phyloP scores from a whole-genome alignment of 352 stramenopile genomes.

The Globisporangium radiosum region DNA sequence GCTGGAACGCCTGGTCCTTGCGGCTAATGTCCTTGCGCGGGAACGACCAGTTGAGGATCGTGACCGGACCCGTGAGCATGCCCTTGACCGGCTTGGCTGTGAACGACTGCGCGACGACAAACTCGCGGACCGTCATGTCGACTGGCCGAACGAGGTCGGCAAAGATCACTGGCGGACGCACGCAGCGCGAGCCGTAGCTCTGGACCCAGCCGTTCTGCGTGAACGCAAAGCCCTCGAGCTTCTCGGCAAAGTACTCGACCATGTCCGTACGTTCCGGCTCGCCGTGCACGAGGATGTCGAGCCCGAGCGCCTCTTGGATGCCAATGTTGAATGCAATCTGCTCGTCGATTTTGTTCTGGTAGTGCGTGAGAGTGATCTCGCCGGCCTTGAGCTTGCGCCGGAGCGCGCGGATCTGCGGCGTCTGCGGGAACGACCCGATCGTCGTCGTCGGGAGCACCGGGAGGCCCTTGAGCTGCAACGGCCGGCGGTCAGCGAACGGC shows the following conservation, averaged over 20 bases:
- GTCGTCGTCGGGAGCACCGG: conserved; percentile 90
- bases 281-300: conserved; percentile 93
- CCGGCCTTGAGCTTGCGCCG: conserved; percentile 78
- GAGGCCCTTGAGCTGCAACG: conserved; percentile 54
- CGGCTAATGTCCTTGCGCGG: conserved; percentile 86
- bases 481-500: conserved; percentile 71
- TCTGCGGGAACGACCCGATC: conserved; percentile 94
- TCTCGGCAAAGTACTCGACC: conserved; percentile 94
- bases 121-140: conserved; percentile 90
- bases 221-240: conserved; percentile 90
- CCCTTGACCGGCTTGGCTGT: conserved; percentile 90
- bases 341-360: conserved; percentile 85
- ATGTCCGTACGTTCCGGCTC: conserved; percentile 93
- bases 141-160: conserved; percentile 76
- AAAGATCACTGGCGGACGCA: conserved; percentile 90
- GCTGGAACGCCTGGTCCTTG: conserved; percentile 87
- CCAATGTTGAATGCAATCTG: conserved; percentile 91
- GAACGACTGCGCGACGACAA: conserved; percentile 87
- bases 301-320: conserved; percentile 86
- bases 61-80: conserved; percentile 92
- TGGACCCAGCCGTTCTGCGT: conserved; percentile 92
- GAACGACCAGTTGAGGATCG: conserved; percentile 95
- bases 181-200: conserved; percentile 90
- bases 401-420: conserved; percentile 75
- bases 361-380: conserved; percentile 67